Evolutionary conservation across 1,284 basidiomycete species (phyloP), one percentile per base, ranked within the genome.

Genomic region (Marasmius oreades): DNA sequence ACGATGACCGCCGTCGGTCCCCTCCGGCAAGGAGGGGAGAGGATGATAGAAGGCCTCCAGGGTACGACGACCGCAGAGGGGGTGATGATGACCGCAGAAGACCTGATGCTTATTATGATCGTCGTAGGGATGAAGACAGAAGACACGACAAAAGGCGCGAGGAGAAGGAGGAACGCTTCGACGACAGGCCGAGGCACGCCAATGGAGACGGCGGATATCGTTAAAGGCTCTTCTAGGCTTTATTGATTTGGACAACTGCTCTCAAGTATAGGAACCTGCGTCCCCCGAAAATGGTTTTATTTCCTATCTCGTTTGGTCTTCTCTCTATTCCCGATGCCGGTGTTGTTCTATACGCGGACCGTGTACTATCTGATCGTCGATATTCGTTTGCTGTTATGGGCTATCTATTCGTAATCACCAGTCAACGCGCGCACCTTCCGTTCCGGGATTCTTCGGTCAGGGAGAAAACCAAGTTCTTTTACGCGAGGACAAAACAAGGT

Each of bases 1-100:
- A 79, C 60, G 87, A 89, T 65, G 85, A 86, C 73, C 84, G 86
- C 78, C 86, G 85, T 68, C 86, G 87, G 80, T 90, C 88, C 77
- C 85, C 88, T 65, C 86, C 87, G 69, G 79, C 83, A 54, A 79
- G 77, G 77, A 85, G 84, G 79, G 86, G 90, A 66, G 72, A 74
- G 73, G 86, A 89, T 76, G 88, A 90, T 72, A 84, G 77, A 80
- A 86, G 85, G 79, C 81, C 86, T 84, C 82, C 85, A 86, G 88
- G 87, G 85, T 89, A 88, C 83, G 88, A 90, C 82, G 84, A 87
- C 78, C 82, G 87, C 72, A 82, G 86, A 74, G 85, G 86, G 70
- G 83, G 80, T 69, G 78, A 82, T 83, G 84, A 87, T 85, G 82
- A 85, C 73, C 83, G 82, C 74, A 82, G 81, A 82, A 78, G 74